These are phyloP conservation scores for Pythium phragmitis DNA, from an alignment of 352 stramenopile genomes.

Conservation along the genomic window DNA sequence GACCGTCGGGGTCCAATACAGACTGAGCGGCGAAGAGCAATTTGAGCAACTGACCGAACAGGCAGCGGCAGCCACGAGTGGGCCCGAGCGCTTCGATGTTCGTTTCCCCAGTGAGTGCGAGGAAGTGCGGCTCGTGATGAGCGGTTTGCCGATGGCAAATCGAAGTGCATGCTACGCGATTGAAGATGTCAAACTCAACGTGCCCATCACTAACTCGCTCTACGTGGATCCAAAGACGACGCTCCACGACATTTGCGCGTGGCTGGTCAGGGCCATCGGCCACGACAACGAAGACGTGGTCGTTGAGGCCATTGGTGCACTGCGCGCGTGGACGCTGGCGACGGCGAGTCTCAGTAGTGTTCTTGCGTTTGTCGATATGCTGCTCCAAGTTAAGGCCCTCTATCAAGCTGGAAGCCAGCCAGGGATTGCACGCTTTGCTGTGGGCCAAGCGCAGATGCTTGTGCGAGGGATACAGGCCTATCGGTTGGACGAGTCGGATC, in stretches of 20 bases:
- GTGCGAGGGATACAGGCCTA: constrained; percentile 49
- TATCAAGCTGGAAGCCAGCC: constrained; percentile 16
- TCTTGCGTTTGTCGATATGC: constrained; percentile 71
- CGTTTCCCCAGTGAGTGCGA: constrained; percentile 42
- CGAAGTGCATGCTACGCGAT: constrained; percentile 72
- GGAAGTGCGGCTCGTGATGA: constrained; percentile 66
- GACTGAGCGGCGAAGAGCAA: constrained; percentile 29
- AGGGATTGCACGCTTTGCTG: constrained; percentile 35
- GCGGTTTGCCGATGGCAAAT: constrained; percentile 58
- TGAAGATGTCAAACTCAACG: constrained; percentile 58
- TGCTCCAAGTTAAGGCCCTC: constrained; percentile 36
- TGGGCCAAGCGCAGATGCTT: constrained; percentile 49
- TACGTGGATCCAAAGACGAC: constrained; percentile 62
- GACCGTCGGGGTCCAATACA: constrained; percentile 57
- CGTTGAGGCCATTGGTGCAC: constrained; percentile 58
- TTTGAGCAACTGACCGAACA: constrained; percentile 49
- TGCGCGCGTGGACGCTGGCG: constrained; percentile 73
- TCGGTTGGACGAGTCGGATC: constrained; percentile 39
- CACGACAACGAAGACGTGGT: constrained; percentile 51
- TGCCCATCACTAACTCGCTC: constrained; percentile 50
- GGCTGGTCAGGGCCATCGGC: constrained; percentile 53
- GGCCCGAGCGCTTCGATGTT: constrained; percentile 37
- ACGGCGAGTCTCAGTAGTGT: constrained; percentile 74
- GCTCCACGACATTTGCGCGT: constrained; percentile 58
- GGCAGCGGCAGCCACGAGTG: constrained; percentile 15